Evolutionary conservation across 176 grass and related monocot genomes (phyloP).

Genomic region (Thalia dealbata): DNA sequence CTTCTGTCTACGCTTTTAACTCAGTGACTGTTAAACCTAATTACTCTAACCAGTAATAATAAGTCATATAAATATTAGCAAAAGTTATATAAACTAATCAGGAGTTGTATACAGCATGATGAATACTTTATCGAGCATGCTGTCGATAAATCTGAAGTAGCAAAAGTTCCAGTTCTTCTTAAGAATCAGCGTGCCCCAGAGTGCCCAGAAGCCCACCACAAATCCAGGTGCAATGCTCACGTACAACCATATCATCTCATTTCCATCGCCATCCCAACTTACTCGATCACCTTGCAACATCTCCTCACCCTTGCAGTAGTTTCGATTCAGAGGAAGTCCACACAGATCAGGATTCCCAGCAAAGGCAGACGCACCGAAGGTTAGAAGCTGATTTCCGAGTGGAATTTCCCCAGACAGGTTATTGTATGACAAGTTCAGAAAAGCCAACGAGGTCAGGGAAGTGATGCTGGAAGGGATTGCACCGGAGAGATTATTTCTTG

Average conservation of each 20-base stretch:
- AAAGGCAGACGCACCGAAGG: not conserved
- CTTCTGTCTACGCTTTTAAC: too few species aligned
- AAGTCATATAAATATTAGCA: too few species aligned
- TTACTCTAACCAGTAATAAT: too few species aligned
- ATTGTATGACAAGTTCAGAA: not conserved
- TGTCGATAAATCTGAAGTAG: not conserved
- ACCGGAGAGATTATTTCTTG: not conserved
- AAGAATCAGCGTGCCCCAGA: not conserved
- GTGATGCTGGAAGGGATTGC: not conserved
- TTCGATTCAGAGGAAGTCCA: not conserved
- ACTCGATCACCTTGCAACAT: not conserved
- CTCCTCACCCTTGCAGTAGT: not conserved
- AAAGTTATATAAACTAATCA: too few species aligned
- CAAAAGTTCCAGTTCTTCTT: not conserved
- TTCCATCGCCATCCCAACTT: not conserved
- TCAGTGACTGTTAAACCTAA: too few species aligned
- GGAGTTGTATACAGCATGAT: not conserved
- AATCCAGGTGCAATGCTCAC: not conserved
- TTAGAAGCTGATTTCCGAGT: not conserved
- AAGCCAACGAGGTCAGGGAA: not conserved
- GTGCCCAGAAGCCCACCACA: not conserved
- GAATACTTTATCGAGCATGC: not conserved
- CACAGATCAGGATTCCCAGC: not conserved
- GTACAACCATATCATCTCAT: conserved; percentile 5
- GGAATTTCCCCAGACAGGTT: not conserved